Conservation (phyloP, 495 filamentous ascomycete genomes). For the Penicillium cataractarum region DNA sequence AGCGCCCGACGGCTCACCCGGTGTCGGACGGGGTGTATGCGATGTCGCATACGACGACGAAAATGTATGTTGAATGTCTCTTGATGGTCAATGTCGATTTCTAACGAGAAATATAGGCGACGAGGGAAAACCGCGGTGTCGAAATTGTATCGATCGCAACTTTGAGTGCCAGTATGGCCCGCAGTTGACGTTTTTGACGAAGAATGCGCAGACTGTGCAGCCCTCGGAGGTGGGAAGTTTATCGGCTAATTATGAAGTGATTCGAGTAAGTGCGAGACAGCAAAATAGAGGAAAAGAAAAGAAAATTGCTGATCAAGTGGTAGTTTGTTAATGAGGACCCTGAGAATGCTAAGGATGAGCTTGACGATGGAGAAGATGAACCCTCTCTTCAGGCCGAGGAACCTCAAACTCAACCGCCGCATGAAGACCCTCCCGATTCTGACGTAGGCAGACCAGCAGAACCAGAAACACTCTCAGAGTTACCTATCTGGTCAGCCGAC, state of each 20-base stretch:
- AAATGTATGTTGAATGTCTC: slow-evolving; percentile 37
- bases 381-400: slow-evolving; percentile 1
- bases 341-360: slow-evolving; percentile 4
- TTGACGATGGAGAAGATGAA: background rate
- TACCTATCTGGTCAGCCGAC: slow-evolving; percentile 7
- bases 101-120: slow-evolving; percentile 34
- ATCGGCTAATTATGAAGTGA: slow-evolving; percentile 25
- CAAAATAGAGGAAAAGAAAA: background rate
- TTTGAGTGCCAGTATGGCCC: slow-evolving; percentile 43
- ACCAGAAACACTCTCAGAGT: slow-evolving; percentile 5
- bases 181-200: slow-evolving; percentile 45
- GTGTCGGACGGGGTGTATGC: slow-evolving; percentile 49
- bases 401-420: background rate
- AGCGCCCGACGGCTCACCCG: slow-evolving; percentile 28
- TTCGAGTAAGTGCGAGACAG: slow-evolving; percentile 24
- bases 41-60: slow-evolving; percentile 45
- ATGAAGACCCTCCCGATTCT: background rate
- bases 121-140: slow-evolving; percentile 46
- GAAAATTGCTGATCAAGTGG: background rate
- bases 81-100: background rate
- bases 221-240: slow-evolving; percentile 14
- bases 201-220: slow-evolving; percentile 41
- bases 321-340: slow-evolving; percentile 37
- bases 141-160: slow-evolving; percentile 45
- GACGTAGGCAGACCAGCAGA: background rate